Base-by-base conservation (phyloP, 163 green algal species). In the Scenedesmus sp. region DNA sequence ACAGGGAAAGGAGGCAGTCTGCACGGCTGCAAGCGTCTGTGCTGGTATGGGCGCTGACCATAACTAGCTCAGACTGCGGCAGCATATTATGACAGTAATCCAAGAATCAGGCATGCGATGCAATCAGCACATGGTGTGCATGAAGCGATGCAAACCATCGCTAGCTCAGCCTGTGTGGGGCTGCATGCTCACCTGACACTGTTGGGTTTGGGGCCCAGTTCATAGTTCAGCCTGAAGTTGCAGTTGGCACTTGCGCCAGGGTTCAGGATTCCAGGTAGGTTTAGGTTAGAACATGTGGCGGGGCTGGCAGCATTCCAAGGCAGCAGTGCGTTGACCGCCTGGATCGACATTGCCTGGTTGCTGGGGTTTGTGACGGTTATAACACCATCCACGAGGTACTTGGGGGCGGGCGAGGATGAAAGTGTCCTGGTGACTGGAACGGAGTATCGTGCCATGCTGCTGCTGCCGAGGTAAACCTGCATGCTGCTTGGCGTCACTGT, bases 311-410 rank as follows among this genome's bases (percentile, higher is more conserved):
- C 42, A 13, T 43, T 43, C 33, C n/a, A 51, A 18, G 81, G 81
- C 81, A 87, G 49, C 20, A 87, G 30, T 7, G 81, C 51, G 16
- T 40, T 73, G 49, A 87, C 81, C 12, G n/a, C 56, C 24, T 78
- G 30, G 5, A 87, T 44, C 4, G n/a, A 43, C 16, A 87, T 73
- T 1, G 30, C 7, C n/a, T 73, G 30, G 20, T 15, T 43, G 26
- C 33, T 44, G 22, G 81, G 81, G 35, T 87, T 87, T 44, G 30
- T 44, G 10, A 87, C 20, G 26, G 46, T 49, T 30, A 87, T 43
- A 44, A 87, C 81, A 49, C 81, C 81, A 6, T 87, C 81, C 15
- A 87, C n/a, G 22, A 70, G 44, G 42, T 87, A 78, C n/a, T 73
- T 72, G 2, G 81, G 81, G 13, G 46, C 51, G 40, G 81, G 49